phyloP scores from a whole-genome alignment of 768 basidiomycete genomes.

The Termitomyces sp. region DNA sequence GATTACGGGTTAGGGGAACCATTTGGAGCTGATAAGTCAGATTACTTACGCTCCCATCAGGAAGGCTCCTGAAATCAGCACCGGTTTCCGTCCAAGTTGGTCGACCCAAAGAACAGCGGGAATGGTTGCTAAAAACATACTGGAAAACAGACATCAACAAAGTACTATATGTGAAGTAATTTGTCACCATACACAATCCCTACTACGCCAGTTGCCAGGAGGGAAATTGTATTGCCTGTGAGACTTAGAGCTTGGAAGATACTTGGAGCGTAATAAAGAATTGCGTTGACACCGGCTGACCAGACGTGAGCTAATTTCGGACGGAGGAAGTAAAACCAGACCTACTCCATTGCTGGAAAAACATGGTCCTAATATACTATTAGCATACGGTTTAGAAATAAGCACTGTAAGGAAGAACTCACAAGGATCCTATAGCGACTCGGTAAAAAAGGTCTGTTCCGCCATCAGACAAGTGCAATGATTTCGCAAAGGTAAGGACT shows the following conservation, averaged over 20 bases:
- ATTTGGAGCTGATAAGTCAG: constrained; percentile 9
- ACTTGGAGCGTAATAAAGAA: constrained; percentile 73
- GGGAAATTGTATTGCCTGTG: constrained; percentile 55
- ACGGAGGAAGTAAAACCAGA: not conserved
- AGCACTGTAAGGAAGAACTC: constrained; percentile 16
- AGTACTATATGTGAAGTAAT: not conserved
- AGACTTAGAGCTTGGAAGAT: constrained; percentile 67
- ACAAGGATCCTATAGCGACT: constrained; percentile 60
- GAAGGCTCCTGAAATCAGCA: constrained; percentile 71
- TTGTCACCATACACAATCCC: constrained; percentile 61
- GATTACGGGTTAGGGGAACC: not conserved
- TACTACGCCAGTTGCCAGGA: constrained; percentile 65
- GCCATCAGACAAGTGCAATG: not conserved
- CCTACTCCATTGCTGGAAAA: constrained; percentile 80
- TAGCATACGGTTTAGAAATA: not conserved
- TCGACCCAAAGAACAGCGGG: constrained; percentile 84
- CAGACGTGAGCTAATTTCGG: not conserved
- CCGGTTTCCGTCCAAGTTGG: constrained; percentile 71
- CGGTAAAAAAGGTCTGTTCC: constrained; percentile 56
- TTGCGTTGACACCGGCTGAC: constrained; percentile 63
- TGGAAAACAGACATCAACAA: constrained; percentile 20
- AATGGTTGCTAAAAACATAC: constrained; percentile 76
- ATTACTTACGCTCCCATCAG: constrained; percentile 60
- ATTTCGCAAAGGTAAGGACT: not conserved
- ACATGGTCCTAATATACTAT: constrained; percentile 51